phyloP scores from a whole-genome alignment of 176 grass and related monocot species.

The Triticum turgidum region DNA sequence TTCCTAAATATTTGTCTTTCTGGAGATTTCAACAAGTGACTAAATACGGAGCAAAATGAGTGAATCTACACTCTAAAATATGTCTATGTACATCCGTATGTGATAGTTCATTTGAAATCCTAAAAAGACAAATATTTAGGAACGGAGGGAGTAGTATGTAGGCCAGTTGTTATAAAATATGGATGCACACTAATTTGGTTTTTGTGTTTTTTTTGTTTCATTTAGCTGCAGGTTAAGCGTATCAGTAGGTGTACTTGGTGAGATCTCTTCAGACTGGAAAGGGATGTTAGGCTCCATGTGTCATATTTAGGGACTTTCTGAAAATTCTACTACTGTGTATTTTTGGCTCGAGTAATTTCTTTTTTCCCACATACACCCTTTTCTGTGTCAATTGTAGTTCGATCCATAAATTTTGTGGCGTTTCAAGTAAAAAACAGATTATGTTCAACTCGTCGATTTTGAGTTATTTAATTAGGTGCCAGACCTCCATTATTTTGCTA shows the following conservation, averaged over 20 bases:
- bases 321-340: neutral
- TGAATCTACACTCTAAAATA: too few species aligned
- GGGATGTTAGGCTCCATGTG: neutral
- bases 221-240: slow-evolving; percentile 24
- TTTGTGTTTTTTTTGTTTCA: neutral
- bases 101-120: too few species aligned
- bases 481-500: neutral
- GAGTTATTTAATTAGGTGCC: neutral
- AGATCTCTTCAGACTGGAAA: neutral
- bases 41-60: too few species aligned
- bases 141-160: neutral
- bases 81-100: too few species aligned
- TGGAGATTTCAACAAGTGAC: too few species aligned
- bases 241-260: neutral
- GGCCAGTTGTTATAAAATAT: neutral
- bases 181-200: neutral
- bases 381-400: neutral
- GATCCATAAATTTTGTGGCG: neutral
- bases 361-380: neutral
- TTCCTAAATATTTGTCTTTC: too few species aligned
- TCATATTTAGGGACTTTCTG: slow-evolving; percentile 22
- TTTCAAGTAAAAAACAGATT: neutral
- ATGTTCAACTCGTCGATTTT: neutral
- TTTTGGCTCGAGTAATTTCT: neutral
- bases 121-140: too few species aligned